Evolutionary conservation across 306 rosid species (phyloP).

Genomic region (Alnus rubra): DNA sequence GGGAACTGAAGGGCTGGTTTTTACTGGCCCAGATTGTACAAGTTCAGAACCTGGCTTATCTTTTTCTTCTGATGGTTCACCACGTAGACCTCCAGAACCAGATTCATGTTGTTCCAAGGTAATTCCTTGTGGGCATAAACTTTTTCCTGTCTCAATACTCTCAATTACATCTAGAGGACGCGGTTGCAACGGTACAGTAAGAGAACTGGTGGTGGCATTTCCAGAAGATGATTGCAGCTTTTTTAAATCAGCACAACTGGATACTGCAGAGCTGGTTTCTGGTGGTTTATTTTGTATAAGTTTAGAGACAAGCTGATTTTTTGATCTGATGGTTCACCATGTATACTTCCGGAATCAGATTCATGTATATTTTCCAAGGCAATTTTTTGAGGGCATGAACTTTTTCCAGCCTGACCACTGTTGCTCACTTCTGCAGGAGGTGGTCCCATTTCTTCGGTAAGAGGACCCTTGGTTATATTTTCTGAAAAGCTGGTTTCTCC

Average conservation of each 20-base stretch:
- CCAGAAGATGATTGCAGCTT: background rate
- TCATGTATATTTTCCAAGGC: conserved; percentile 11
- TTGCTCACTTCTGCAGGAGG: conserved; percentile 27
- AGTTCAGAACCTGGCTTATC: conserved; percentile 5
- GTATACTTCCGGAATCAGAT: conserved; percentile 16
- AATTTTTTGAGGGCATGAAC: conserved; percentile 23
- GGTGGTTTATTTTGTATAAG: conserved; percentile 15
- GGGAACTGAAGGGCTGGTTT: conserved; percentile 2
- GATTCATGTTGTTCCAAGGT: conserved; percentile 3
- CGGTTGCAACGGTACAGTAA: background rate
- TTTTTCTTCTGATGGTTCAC: conserved; percentile 10
- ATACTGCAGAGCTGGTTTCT: conserved; percentile 22
- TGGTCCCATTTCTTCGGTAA: conserved; percentile 31
- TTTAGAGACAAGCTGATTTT: conserved; percentile 19
- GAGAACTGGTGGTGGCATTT: background rate
- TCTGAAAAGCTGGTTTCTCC: conserved; percentile 35
- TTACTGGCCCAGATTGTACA: background rate
- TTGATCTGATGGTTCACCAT: conserved; percentile 21
- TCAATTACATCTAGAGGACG: background rate
- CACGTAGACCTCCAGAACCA: background rate
- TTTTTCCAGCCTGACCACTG: conserved; percentile 35
- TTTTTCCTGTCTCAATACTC: conserved; percentile 3
- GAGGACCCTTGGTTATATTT: conserved; percentile 33
- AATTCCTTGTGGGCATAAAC: background rate
- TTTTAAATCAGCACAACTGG: background rate